These are phyloP conservation scores for Lasiodiplodia sp. DNA, from an alignment of 2,329 filamentous ascomycete genomes.

Conservation along the genomic window DNA sequence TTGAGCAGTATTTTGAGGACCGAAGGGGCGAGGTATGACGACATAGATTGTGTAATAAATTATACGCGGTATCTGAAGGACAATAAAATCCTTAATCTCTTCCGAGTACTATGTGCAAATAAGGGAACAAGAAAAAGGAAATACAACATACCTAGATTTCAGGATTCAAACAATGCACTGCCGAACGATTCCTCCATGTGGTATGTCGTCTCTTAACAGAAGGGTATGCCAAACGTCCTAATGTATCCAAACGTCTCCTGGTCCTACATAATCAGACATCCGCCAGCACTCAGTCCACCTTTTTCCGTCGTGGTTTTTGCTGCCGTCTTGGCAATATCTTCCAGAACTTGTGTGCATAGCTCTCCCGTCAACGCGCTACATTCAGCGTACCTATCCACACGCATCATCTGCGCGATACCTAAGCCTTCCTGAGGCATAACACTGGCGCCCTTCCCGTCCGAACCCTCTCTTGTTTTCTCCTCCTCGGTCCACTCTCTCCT, in stretches of 20 bases:
- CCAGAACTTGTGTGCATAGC: conserved; percentile 65
- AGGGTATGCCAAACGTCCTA: neutral
- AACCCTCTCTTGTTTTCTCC: conserved; percentile 34
- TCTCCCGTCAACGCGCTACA: conserved; percentile 68
- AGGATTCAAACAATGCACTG: neutral
- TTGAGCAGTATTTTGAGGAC: no score
- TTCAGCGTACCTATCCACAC: conserved; percentile 68
- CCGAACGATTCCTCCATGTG: neutral
- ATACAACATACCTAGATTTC: neutral
- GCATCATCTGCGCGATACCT: conserved; percentile 63
- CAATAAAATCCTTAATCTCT: neutral
- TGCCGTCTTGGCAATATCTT: conserved; percentile 65
- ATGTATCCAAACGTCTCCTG: neutral
- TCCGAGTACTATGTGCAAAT: neutral
- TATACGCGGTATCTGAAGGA: neutral
- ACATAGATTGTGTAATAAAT: neutral
- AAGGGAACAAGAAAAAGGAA: neutral
- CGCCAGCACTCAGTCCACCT: conserved; percentile 19
- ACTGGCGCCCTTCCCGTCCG: conserved; percentile 40
- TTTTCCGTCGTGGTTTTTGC: conserved; percentile 63
- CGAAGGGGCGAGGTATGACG: neutral
- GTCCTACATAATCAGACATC: conserved; percentile 16
- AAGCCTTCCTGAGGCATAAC: conserved; percentile 61
- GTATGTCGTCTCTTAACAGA: neutral
- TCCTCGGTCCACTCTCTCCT: conserved; percentile 47